phyloP scores from a whole-genome alignment of 2,329 filamentous ascomycete species.

The Raffaelea deltoideospora region DNA sequence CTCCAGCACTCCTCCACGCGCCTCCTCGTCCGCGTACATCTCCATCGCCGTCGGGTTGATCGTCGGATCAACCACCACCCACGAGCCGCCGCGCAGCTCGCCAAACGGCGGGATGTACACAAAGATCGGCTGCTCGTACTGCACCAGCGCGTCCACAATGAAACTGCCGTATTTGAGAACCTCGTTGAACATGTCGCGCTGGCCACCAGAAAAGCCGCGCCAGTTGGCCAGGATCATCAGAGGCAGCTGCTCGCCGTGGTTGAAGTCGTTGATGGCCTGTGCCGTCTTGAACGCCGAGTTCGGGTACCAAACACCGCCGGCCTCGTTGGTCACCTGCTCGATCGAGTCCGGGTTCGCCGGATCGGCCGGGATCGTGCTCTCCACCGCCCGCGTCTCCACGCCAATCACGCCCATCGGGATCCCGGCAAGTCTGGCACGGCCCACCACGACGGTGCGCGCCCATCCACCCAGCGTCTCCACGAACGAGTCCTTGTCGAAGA shows the following conservation, averaged over 20 bases:
- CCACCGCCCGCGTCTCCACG: constrained; percentile 87
- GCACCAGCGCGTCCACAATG: constrained; percentile 95
- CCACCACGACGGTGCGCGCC: constrained; percentile 92
- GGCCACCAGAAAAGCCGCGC: constrained; percentile 99
- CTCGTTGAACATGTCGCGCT: constrained; percentile 99
- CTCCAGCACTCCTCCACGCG: constrained; percentile 92
- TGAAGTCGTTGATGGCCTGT: constrained; percentile 97
- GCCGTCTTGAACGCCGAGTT: constrained; percentile 99
- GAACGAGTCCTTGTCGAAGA: constrained; percentile 95
- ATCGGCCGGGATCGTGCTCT: constrained; percentile 93
- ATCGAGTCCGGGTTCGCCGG: constrained; percentile 97
- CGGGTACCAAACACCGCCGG: constrained; percentile 98
- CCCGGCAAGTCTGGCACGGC: constrained; percentile 87
- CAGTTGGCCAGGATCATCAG: constrained; percentile 99
- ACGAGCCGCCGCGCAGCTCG: constrained; percentile 95
- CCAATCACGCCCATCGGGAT: constrained; percentile 98
- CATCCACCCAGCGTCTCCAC: constrained; percentile 93
- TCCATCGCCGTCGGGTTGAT: constrained; percentile 97
- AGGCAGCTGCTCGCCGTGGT: constrained; percentile 93
- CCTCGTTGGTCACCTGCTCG: constrained; percentile 86
- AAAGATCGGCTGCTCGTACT: constrained; percentile 97
- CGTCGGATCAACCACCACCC: constrained; percentile 97
- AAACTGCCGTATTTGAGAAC: constrained; percentile 98
- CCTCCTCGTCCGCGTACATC: constrained; percentile 95
- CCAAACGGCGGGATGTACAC: constrained; percentile 96